These are phyloP conservation scores for Biscutella laevigata DNA, from an alignment of 441 rosid species.

Conservation along the genomic window DNA sequence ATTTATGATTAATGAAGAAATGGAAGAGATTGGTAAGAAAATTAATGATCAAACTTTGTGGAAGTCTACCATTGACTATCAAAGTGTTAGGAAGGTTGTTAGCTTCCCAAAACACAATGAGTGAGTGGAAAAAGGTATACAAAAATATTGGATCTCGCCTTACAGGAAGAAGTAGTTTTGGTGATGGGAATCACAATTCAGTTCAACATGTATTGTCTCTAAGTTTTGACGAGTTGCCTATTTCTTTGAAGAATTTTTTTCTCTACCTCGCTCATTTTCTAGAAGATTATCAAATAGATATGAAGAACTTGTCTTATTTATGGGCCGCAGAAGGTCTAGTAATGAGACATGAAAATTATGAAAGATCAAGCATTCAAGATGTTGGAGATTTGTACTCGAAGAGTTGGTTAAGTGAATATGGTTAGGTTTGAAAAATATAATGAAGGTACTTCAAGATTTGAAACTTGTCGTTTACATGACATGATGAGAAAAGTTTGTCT, in stretches of 20 bases:
- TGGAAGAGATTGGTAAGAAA: neutral
- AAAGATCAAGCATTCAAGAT: neutral
- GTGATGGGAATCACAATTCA: neutral
- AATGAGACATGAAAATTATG: neutral
- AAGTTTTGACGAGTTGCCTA: slow-evolving; percentile 23
- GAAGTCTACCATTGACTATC: slow-evolving; percentile 7
- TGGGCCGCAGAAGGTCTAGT: slow-evolving; percentile 29
- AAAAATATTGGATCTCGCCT: slow-evolving; percentile 7
- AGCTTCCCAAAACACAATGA: neutral
- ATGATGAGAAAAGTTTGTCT: slow-evolving; percentile 26
- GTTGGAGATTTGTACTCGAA: neutral
- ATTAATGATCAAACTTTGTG: slow-evolving; percentile 25
- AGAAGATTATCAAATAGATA: slow-evolving; percentile 8
- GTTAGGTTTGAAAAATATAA: slow-evolving; percentile 10
- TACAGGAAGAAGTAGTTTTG: neutral
- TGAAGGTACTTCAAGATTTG: neutral
- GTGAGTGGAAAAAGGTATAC: slow-evolving; percentile 1
- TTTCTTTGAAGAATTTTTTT: slow-evolving; percentile 23
- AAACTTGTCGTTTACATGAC: slow-evolving; percentile 24
- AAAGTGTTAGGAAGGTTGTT: slow-evolving; percentile 13
- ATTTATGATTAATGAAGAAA: neutral
- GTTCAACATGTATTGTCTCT: neutral
- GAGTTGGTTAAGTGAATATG: slow-evolving; percentile 23
- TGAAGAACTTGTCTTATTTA: neutral
- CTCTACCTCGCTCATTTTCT: slow-evolving; percentile 28